Percentiles rank a stretch among this genome's conserved stretches.
Evolutionary conservation across 2,329 filamentous ascomycete genomes (phyloP).

Genomic region (Pyrenophora teres): DNA sequence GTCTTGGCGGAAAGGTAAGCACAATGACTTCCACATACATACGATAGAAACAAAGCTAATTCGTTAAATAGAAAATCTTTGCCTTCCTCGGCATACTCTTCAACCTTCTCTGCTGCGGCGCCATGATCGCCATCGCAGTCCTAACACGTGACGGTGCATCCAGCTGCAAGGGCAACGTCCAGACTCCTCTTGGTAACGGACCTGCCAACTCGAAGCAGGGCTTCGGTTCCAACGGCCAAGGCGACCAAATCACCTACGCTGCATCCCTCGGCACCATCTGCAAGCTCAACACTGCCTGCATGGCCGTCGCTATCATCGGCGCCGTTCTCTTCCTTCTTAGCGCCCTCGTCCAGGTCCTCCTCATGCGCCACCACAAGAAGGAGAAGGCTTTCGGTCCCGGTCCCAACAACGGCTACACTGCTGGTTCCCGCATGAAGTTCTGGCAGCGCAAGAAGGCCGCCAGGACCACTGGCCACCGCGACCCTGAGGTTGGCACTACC

Average conservation of each 20-base stretch:
- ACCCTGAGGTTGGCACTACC: constrained; percentile 52
- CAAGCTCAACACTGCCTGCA: constrained; percentile 73
- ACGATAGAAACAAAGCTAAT: not conserved
- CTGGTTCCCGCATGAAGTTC: constrained; percentile 59
- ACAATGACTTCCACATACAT: constrained; percentile 28
- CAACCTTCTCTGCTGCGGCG: constrained; percentile 75
- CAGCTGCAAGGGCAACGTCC: constrained; percentile 64
- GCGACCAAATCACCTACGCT: constrained; percentile 51
- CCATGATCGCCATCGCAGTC: constrained; percentile 80
- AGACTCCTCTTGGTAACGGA: constrained; percentile 74
- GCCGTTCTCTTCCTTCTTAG: constrained; percentile 78
- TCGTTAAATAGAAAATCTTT: constrained; percentile 56
- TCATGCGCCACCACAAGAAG: constrained; percentile 73
- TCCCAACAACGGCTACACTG: constrained; percentile 70
- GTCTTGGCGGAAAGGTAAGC: constrained; percentile 67
- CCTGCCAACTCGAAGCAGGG: constrained; percentile 56
- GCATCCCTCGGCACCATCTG: constrained; percentile 66
- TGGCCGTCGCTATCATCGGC: constrained; percentile 78
- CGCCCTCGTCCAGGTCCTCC: constrained; percentile 68
- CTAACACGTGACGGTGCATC: constrained; percentile 71
- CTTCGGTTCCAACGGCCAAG: constrained; percentile 51
- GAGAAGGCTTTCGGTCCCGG: constrained; percentile 73
- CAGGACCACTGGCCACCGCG: constrained; percentile 33
- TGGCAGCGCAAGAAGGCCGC: constrained; percentile 49
- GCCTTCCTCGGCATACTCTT: constrained; percentile 74